phyloP scores from a whole-genome alignment of 306 rosid species.

The Hippophae gyantsensis region DNA sequence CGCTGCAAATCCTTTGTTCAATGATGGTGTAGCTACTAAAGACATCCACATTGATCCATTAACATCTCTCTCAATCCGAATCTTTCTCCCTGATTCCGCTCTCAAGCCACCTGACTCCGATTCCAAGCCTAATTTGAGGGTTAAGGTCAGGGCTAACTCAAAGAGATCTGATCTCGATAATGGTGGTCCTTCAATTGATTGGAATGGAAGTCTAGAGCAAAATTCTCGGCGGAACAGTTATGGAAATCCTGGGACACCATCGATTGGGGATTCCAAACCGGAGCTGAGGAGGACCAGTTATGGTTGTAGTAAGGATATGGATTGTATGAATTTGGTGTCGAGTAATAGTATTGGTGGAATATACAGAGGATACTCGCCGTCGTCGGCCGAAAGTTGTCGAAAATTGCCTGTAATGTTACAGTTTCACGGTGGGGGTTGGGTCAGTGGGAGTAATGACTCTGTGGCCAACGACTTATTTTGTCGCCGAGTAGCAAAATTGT shows the following conservation, averaged over 20 bases:
- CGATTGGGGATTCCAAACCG: conserved; percentile 17
- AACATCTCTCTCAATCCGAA: conserved; percentile 71
- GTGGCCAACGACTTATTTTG: conserved; percentile 73
- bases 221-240: conserved; percentile 45
- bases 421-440: conserved; percentile 99
- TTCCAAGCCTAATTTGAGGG: conserved; percentile 29
- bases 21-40: conserved; percentile 89
- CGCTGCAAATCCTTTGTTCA: conserved; percentile 60
- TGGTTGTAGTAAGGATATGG: conserved; percentile 25
- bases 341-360: conserved; percentile 23
- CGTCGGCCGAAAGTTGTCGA: conserved; percentile 30
- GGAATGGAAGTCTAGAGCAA: conserved; percentile 14
- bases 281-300: conserved; percentile 43
- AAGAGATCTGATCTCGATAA: conserved; percentile 26
- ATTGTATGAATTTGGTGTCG: conserved; percentile 53
- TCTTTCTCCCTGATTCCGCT: conserved; percentile 89
- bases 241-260: conserved; percentile 22
- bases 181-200: conserved; percentile 13
- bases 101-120: conserved; percentile 49
- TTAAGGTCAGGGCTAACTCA: conserved; percentile 16
- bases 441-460: conserved; percentile 82
- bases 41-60: conserved; percentile 82
- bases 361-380: conserved; percentile 69
- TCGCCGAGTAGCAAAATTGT: conserved; percentile 65
- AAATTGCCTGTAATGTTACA: conserved; percentile 73